These are phyloP conservation scores for Aquilaria agallochum DNA, from an alignment of 441 rosid genomes.

Conservation along the genomic window DNA sequence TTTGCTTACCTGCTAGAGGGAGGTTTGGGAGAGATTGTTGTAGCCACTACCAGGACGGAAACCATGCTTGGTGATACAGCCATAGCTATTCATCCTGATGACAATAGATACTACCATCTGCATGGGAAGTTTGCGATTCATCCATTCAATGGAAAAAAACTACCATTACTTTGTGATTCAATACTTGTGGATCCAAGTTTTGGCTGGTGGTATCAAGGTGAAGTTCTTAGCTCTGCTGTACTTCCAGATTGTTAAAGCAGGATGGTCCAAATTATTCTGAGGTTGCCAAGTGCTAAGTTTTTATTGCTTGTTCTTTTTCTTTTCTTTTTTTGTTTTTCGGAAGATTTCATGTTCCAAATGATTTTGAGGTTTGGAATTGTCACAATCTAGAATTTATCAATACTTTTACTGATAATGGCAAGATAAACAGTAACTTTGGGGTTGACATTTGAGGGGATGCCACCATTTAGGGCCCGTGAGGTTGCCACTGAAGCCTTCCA, in stretches of 20 bases:
- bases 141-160: constrained; percentile 90
- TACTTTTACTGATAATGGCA: constrained; percentile 92
- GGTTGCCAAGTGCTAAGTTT: no score
- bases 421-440: constrained; percentile 82
- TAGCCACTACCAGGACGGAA: constrained; percentile 96
- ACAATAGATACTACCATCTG: constrained; percentile 73
- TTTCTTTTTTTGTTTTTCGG: constrained; percentile 31
- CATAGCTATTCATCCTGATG: constrained; percentile 90
- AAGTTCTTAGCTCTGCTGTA: neutral
- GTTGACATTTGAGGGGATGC: constrained; percentile 77
- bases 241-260: neutral
- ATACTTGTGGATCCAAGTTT: constrained; percentile 87
- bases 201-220: constrained; percentile 99
- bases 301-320: neutral
- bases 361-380: constrained; percentile 91
- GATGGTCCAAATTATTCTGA: no score
- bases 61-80: constrained; percentile 99
- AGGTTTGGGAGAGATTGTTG: constrained; percentile 81
- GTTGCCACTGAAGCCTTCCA: constrained; percentile 71
- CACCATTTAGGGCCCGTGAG: constrained; percentile 83
- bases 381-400: constrained; percentile 79
- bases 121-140: constrained; percentile 85
- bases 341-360: constrained; percentile 98
- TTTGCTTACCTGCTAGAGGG: constrained; percentile 91
- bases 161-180: constrained; percentile 77